A percentile compares a stretch with the other conserved stretches of the same genome.
Conservation (phyloP, 2,329 filamentous ascomycete species). For the Daldinia sp. region DNA sequence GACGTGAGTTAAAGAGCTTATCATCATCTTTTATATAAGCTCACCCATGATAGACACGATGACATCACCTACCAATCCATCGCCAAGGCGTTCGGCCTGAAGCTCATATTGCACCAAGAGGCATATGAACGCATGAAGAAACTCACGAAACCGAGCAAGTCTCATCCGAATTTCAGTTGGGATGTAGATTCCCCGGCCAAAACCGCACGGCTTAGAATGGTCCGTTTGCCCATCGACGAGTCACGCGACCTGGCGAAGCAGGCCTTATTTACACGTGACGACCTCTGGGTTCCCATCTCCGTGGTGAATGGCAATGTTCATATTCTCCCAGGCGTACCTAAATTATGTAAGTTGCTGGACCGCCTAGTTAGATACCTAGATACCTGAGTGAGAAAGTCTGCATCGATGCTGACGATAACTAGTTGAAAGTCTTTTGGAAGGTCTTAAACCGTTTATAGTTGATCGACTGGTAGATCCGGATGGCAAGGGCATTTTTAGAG, state of each 20-base stretch:
- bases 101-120: constrained; percentile 80
- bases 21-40: constrained; percentile 18
- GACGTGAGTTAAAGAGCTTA: constrained; percentile 71
- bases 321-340: constrained; percentile 90
- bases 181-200: constrained; percentile 81
- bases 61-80: constrained; percentile 98
- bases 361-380: not conserved
- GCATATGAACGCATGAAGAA: constrained; percentile 86
- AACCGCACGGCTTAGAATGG: constrained; percentile 90
- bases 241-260: constrained; percentile 74
- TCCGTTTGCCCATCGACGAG: constrained; percentile 83
- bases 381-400: not conserved
- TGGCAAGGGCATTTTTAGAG: constrained; percentile 81
- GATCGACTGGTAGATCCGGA: constrained; percentile 82
- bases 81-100: constrained; percentile 85
- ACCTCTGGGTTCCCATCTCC: constrained; percentile 90
- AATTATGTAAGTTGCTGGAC: constrained; percentile 69
- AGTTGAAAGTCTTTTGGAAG: constrained; percentile 81
- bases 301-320: constrained; percentile 94
- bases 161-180: constrained; percentile 84
- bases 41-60: constrained; percentile 76
- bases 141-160: constrained; percentile 78
- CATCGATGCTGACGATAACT: constrained; percentile 13
- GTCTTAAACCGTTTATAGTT: constrained; percentile 76
- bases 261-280: constrained; percentile 80